phyloP scores from a whole-genome alignment of 371 early-diverging fungal genomes.

The Mucor circinelloides region DNA sequence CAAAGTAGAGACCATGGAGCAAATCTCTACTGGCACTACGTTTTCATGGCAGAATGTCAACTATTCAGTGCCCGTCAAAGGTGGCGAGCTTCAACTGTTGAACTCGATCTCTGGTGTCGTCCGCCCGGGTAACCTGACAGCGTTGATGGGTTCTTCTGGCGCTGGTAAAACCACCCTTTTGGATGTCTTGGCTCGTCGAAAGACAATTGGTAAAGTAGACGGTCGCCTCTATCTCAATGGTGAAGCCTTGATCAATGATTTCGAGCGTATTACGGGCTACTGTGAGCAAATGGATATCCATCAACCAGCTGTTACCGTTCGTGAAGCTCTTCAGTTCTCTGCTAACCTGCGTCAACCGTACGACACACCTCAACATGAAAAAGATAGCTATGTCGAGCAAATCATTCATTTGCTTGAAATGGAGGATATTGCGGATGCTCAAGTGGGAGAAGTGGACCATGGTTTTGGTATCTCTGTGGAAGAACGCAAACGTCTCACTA shows the following conservation, averaged over 20 bases:
- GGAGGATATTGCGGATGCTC: constrained; percentile 53
- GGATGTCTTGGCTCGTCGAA: constrained; percentile 80
- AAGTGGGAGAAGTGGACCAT: constrained; percentile 48
- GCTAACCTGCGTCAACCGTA: constrained; percentile 65
- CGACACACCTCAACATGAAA: constrained; percentile 51
- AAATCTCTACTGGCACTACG: constrained; percentile 45
- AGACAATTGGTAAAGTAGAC: constrained; percentile 73
- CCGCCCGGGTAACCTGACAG: constrained; percentile 69
- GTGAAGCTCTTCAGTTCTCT: constrained; percentile 70
- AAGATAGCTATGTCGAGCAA: constrained; percentile 61
- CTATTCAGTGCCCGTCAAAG: constrained; percentile 61
- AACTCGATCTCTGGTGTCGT: constrained; percentile 53
- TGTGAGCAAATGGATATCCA: constrained; percentile 83
- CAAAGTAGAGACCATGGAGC: constrained; percentile 30
- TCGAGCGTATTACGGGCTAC: constrained; percentile 72
- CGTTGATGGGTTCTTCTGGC: constrained; percentile 85
- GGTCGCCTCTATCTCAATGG: constrained; percentile 71
- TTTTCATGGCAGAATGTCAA: constrained; percentile 60
- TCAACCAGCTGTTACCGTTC: constrained; percentile 60
- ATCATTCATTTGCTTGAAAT: constrained; percentile 64
- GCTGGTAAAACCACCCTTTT: constrained; percentile 90
- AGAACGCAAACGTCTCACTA: constrained; percentile 67
- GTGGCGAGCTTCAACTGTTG: constrained; percentile 52
- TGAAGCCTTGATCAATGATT: constrained; percentile 50
- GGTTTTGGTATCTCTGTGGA: constrained; percentile 59